These are phyloP conservation scores for Umbelopsis isabellina DNA, from an alignment of 192 early-diverging fungal genomes.

Conservation along the genomic window DNA sequence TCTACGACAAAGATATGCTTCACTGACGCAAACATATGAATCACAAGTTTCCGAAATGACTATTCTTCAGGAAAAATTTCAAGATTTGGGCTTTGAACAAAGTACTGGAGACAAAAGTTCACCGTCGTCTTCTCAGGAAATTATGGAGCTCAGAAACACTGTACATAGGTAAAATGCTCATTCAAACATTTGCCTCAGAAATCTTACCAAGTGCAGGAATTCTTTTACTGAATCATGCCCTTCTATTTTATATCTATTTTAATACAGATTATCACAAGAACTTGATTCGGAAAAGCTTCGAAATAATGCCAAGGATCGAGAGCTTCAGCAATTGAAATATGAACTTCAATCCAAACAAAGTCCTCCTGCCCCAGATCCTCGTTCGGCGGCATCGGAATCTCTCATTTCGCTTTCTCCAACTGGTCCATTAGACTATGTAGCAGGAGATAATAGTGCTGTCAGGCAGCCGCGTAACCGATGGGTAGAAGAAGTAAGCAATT, in stretches of 20 bases:
- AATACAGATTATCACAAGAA: slow-evolving; percentile 10
- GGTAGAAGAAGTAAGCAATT: slow-evolving; percentile 29
- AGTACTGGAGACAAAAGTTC: not conserved
- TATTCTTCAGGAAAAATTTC: not conserved
- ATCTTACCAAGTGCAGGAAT: no score
- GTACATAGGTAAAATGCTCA: slow-evolving; percentile 2
- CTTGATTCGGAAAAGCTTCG: slow-evolving; percentile 5
- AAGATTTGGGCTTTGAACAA: not conserved
- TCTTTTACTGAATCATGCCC: not conserved
- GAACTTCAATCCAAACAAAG: not conserved
- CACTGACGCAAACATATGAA: slow-evolving; percentile 5
- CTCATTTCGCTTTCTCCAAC: slow-evolving; percentile 1
- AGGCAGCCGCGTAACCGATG: slow-evolving; percentile 10
- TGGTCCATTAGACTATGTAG: not conserved
- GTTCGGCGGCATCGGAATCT: slow-evolving; percentile 1
- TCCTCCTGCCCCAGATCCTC: not conserved
- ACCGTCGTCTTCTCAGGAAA: slow-evolving; percentile 4
- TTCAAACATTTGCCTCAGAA: no score
- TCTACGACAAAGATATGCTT: slow-evolving; percentile 1
- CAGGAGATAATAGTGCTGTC: not conserved
- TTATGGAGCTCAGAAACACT: not conserved
- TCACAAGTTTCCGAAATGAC: slow-evolving; percentile 10
- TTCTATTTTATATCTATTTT: not conserved
- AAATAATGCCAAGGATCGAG: slow-evolving; percentile 8
- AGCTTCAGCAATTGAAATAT: slow-evolving; percentile 15